Base-by-base conservation (phyloP, 2,329 filamentous ascomycete species). In the Cercospora sojina region DNA sequence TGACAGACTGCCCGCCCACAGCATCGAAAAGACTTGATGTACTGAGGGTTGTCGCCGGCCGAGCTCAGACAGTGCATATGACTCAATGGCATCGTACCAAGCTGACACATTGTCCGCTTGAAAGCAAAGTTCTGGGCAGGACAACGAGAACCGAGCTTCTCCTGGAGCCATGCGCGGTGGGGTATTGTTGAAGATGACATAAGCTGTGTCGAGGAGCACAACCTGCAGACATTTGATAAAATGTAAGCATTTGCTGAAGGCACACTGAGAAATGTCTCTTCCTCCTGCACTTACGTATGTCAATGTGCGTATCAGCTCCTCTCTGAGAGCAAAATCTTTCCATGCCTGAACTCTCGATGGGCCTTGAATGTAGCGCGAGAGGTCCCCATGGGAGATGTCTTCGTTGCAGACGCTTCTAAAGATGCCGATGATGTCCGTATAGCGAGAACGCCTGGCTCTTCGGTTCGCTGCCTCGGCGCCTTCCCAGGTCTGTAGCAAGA, bases 131-230 rank as follows among this genome's bases (percentile, higher is more conserved):
- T 63, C 60, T 12, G 60, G 60, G 41, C 60, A 63, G 5, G 60
- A 35, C 31, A 63, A 32, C 16, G 31, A 31, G 23, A 63, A 23
- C 9, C 60, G 49, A 25, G 60, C 47, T 27, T 63, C 60, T 6
- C 47, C 47, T 12, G 47, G 20, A 23, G 60, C 60, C 60, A 63
- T 35, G 6, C 60, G 60, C 25, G 60, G 60, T 41, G 60, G 60
- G 10, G 60, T 63, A 8, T 63, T 63, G 49, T 63, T 63, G 60
- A 63, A 56, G 27, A 63, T 56, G 47, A 63, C 60, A 16, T 56
- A 63, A n/a, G 51, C 47, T 10, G 47, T 25, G 25, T 63, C 60
- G 16, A 63, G 60, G 18, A 63, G 31, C 20, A 63, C 60, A 7
- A 53, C 47, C 47, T 53, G 7, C 12, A 8, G 29, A 6, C 47